Evolutionary conservation across 2,329 filamentous ascomycete genomes (phyloP), one percentile per base, ranked within the genome.

Genomic region (Fusarium circinatum): DNA sequence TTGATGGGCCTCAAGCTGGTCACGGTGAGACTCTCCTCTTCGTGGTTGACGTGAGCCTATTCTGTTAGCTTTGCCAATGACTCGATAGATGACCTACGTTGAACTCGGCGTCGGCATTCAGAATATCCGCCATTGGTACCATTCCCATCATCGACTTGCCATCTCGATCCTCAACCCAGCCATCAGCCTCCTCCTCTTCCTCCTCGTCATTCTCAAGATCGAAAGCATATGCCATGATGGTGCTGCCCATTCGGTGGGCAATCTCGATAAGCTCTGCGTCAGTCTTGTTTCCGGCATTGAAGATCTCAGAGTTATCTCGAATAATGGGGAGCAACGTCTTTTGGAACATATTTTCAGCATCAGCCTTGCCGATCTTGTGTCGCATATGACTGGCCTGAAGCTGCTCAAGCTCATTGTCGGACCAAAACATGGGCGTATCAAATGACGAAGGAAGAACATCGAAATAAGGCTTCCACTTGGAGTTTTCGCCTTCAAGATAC

Each of bases 221-320:
- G 79, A 98, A 98, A 0, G 94, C 94, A 79, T 97, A 98, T 0
- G 94, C 92, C 94, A 98, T 97, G 75, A 98, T 96, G 22, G 93
- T 90, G 69, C 92, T 95, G 3, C 93, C 95, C 91, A 97, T 95
- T 14, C 90, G 88, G 80, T 97, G 94, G 59, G 93, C 92, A 24
- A 91, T 79, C 13, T 75, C 70, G 5, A 89, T 71, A 4, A 90
- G 80, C 30, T 87, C 82, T 4, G 83, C 82, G 32, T 89, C 87
- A 18, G 74, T 78, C 12, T 84, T 79, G 5, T 70, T 74, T 11
- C 68, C 73, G 75, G 82, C 76, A 0, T 80, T 80, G 65, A 90
- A 91, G 3, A 88, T 75, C 8, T 78, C 59, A 11, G 82, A 78
- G 63, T 89, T 80, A 11, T 80, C 78, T n/a, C 85, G 81, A 38